These are phyloP conservation scores for Globisporangium parvum DNA, from an alignment of 352 stramenopile genomes.

Conservation along the genomic window DNA sequence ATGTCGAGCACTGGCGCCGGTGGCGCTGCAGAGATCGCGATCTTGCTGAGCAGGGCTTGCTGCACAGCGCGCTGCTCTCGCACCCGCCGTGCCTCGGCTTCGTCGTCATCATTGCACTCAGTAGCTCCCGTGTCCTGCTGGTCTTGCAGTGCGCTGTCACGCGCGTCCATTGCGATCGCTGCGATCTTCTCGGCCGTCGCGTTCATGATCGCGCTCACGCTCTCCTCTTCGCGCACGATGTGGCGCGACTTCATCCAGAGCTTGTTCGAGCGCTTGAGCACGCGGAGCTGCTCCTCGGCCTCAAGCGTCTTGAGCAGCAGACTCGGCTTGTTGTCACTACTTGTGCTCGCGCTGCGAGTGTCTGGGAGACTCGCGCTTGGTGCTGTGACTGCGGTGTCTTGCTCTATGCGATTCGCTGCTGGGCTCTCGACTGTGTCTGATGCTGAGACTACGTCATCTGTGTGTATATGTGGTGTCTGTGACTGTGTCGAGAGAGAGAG, in stretches of 20 bases:
- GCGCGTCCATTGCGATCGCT: conserved; percentile 16
- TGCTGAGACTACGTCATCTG: neutral
- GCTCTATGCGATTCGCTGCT: too few relatives aligned
- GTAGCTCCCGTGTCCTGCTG: neutral
- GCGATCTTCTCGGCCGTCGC: conserved; percentile 30
- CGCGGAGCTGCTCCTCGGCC: conserved; percentile 40
- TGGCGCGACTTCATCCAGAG: conserved; percentile 52
- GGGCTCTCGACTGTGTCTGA: neutral
- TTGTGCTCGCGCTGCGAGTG: neutral
- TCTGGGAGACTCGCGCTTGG: too few relatives aligned
- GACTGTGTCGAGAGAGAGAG: neutral
- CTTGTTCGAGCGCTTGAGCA: conserved; percentile 53
- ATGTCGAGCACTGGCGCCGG: conserved; percentile 4
- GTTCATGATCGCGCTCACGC: conserved; percentile 42
- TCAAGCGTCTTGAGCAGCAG: conserved; percentile 45
- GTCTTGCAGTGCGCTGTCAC: conserved; percentile 5
- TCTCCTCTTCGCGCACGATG: conserved; percentile 56
- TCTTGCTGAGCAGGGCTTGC: neutral
- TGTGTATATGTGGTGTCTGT: too few relatives aligned
- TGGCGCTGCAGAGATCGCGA: conserved; percentile 4
- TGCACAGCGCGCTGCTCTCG: neutral
- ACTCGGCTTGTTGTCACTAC: conserved; percentile 13
- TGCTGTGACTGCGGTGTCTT: too few relatives aligned
- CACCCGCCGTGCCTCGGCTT: neutral
- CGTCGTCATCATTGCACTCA: neutral